Evolutionary conservation across 306 rosid species (phyloP), one percentile per base, ranked within the genome.

Genomic region (Trifolium dubium): DNA sequence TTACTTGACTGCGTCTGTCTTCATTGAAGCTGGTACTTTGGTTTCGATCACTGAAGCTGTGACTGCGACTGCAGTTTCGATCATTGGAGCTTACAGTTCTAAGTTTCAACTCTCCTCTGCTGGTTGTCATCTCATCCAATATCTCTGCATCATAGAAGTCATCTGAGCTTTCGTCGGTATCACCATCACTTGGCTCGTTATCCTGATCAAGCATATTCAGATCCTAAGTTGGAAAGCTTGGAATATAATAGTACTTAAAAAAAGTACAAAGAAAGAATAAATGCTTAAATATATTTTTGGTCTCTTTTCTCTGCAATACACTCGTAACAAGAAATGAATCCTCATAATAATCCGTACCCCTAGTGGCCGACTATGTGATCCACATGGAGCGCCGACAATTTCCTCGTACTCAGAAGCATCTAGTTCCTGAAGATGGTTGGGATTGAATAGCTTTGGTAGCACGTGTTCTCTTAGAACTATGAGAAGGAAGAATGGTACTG

Each of bases 351-450:
- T 30, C 34, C 43, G 2, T 64, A 85, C 88, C 86, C 14, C 56
- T 10, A 71, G 9, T n/a, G n/a, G n/a, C n/a, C n/a, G n/a, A n/a
- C n/a, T n/a, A 6, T 4, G 80, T 39, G 17, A 11, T 29, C 30
- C 56, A 17, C 15, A 69, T 3, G 89, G 86, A 62, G 83, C 78
- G 35, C 97, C 92, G 1, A 72, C 49, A 37, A 91, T 62, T 85
- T 93, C 97, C 86, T 93, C 97, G 17, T 89, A 93, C 56, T 87
- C 98, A n/a, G 94, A 88, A 63, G 97, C 92, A 74, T 93, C 97
- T 12, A 93, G 88, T 79, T 93, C 98, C 73, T 81, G 89, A 62
- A 93, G 87, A 81, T 89, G 79, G 35, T 10, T 41, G 14, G 86
- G 77, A 1, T 77, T 71, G 77, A 93, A 88, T 7, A 91, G 62